A percentile compares a stretch with the other conserved stretches of the same genome.
Conservation (phyloP, 768 basidiomycete species). For the Kondoa subrosea region DNA sequence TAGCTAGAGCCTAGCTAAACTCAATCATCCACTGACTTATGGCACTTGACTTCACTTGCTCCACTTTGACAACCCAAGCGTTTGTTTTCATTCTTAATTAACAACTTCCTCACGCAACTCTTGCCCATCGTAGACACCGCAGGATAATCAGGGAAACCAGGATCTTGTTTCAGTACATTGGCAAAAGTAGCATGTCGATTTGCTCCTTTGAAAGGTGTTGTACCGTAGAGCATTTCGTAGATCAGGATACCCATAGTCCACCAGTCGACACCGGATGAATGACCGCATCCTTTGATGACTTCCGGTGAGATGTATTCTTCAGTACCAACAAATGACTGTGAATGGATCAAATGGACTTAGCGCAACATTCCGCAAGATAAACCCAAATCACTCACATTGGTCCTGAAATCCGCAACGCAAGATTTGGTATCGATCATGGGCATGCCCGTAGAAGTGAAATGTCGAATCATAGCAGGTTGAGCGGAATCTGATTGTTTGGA, state of each 20-base stretch:
- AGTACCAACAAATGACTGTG: constrained; percentile 71
- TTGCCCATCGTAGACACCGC: constrained; percentile 65
- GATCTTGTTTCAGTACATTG: constrained; percentile 76
- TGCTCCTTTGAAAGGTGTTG: constrained; percentile 94
- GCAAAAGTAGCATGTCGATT: constrained; percentile 88
- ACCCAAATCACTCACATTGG: constrained; percentile 48
- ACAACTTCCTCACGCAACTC: constrained; percentile 63
- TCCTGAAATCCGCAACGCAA: constrained; percentile 92
- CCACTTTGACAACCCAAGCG: constrained; percentile 82
- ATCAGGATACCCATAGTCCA: constrained; percentile 90
- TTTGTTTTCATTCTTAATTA: constrained; percentile 80
- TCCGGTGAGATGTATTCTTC: constrained; percentile 99
- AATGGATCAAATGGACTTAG: background rate
- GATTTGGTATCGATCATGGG: constrained; percentile 92
- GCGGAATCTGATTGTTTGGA: constrained; percentile 77
- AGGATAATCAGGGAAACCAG: constrained; percentile 69
- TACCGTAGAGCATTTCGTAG: constrained; percentile 89
- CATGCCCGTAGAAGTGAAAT: constrained; percentile 72
- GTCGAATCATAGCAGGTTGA: constrained; percentile 68
- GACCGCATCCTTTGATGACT: constrained; percentile 88
- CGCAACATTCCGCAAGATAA: constrained; percentile 28
- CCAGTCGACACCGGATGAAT: constrained; percentile 98
- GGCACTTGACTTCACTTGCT: constrained; percentile 94
- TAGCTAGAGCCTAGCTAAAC: too few relatives aligned
- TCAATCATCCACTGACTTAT: too few relatives aligned